phyloP scores from a whole-genome alignment of 2,329 filamentous ascomycete genomes.

The Remersonia thermophila region DNA sequence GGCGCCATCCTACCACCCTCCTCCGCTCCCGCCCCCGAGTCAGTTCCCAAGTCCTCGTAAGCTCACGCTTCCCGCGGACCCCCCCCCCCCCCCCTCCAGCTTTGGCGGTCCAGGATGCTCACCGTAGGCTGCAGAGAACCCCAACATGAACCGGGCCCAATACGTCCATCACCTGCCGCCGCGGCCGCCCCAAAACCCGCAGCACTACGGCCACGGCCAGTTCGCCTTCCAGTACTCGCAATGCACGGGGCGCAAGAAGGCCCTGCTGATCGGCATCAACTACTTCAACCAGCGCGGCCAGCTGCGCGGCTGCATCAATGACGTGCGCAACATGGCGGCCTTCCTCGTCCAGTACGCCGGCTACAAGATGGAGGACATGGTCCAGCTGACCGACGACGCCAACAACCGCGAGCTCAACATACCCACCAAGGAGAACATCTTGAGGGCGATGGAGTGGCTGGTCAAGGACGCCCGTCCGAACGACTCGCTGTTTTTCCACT shows the following conservation, averaged over 20 bases:
- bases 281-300: constrained; percentile 90
- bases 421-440: constrained; percentile 88
- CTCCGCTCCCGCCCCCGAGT: not conserved
- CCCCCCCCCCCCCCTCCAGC: too few relatives aligned
- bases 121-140: constrained; percentile 9
- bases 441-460: constrained; percentile 95
- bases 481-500: constrained; percentile 95
- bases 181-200: constrained; percentile 53
- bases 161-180: constrained; percentile 46
- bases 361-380: constrained; percentile 94
- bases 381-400: constrained; percentile 89
- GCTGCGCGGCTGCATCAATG: constrained; percentile 88
- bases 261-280: constrained; percentile 86
- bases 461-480: constrained; percentile 88
- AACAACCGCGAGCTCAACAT: constrained; percentile 87
- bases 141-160: constrained; percentile 16
- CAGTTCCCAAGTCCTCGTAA: too few relatives aligned
- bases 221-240: constrained; percentile 87
- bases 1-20: not conserved
- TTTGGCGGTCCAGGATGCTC: too few relatives aligned
- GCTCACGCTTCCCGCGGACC: too few relatives aligned
- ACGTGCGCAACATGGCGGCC: constrained; percentile 91
- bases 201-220: constrained; percentile 63
- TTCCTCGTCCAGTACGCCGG: constrained; percentile 83
- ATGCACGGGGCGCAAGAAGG: constrained; percentile 80